Percentiles rank a stretch among this genome's conserved stretches.
Evolutionary conservation across 73 alveolate species (phyloP).

Genomic region (Paramecium sonneborni): DNA sequence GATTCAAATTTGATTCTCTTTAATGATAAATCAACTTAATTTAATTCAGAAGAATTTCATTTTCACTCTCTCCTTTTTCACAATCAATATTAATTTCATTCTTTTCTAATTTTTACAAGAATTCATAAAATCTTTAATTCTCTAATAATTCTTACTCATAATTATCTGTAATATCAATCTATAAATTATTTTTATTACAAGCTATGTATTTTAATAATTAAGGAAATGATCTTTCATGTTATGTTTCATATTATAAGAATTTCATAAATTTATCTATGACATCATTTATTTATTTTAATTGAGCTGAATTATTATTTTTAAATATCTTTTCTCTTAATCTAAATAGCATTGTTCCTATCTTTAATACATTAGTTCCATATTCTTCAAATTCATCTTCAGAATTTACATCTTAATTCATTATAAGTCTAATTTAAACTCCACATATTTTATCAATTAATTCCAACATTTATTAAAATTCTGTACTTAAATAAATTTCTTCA

Average conservation of each 20-base stretch:
- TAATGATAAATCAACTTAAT: neutral
- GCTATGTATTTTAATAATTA: neutral
- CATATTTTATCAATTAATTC: neutral
- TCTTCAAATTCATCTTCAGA: neutral
- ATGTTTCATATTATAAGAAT: neutral
- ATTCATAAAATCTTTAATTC: neutral
- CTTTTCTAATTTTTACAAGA: neutral
- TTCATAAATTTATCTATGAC: neutral
- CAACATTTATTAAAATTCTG: neutral
- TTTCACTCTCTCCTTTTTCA: neutral
- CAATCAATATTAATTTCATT: neutral
- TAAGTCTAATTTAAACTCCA: neutral
- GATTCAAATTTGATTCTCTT: neutral
- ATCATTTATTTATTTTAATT: neutral
- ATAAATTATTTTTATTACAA: neutral
- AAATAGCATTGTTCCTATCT: neutral
- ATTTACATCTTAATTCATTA: neutral
- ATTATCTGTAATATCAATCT: neutral
- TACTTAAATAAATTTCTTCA: neutral
- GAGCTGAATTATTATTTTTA: neutral
- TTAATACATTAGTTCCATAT: neutral
- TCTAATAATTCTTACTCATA: neutral
- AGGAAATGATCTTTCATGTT: neutral
- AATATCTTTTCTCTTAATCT: neutral
- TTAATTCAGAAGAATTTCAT: neutral